These are phyloP conservation scores for Harringtonia aguacate DNA, from an alignment of 2,329 filamentous ascomycete species.

Conservation along the genomic window DNA sequence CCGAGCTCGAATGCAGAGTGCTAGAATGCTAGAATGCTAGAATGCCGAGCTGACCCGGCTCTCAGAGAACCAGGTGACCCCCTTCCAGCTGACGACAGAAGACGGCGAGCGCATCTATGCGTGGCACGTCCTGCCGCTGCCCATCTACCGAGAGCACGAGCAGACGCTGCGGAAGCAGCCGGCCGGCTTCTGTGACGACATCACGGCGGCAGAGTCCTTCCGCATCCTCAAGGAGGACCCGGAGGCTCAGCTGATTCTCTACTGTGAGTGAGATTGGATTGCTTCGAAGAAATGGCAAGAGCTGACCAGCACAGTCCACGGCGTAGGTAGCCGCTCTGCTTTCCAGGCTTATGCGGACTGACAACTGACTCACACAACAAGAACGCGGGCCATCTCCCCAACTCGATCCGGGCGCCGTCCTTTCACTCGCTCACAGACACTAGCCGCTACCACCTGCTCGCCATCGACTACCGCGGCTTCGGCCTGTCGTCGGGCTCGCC, in stretches of 20 bases:
- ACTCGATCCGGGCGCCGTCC: conserved; percentile 62
- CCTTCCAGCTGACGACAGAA: conserved; percentile 64
- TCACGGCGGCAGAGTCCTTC: conserved; percentile 48
- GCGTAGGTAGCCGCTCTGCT: conserved; percentile 35
- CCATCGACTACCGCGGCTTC: conserved; percentile 85
- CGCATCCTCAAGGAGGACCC: conserved; percentile 52
- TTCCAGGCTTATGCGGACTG: too few relatives aligned
- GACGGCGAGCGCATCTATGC: conserved; percentile 74
- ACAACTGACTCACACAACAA: conserved; percentile 21
- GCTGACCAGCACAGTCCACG: conserved; percentile 40
- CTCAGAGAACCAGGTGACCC: conserved; percentile 74
- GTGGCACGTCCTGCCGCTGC: conserved; percentile 81
- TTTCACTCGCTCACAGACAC: conserved; percentile 69
- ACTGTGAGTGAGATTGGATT: conserved; percentile 36
- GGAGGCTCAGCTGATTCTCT: conserved; percentile 51
- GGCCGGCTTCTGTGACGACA: conserved; percentile 37
- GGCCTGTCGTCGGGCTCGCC: conserved; percentile 72
- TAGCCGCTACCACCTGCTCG: conserved; percentile 69
- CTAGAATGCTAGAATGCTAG: too few relatives aligned
- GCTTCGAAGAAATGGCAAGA: neutral
- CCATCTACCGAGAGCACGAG: conserved; percentile 65
- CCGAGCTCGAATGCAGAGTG: too few relatives aligned
- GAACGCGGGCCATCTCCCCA: conserved; percentile 80
- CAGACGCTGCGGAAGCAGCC: conserved; percentile 42
- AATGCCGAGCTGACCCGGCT: too few relatives aligned